Conservation (phyloP, 225 moss, liverwort and hornwort genomes). For the Rhytidiadelphus loreus region DNA sequence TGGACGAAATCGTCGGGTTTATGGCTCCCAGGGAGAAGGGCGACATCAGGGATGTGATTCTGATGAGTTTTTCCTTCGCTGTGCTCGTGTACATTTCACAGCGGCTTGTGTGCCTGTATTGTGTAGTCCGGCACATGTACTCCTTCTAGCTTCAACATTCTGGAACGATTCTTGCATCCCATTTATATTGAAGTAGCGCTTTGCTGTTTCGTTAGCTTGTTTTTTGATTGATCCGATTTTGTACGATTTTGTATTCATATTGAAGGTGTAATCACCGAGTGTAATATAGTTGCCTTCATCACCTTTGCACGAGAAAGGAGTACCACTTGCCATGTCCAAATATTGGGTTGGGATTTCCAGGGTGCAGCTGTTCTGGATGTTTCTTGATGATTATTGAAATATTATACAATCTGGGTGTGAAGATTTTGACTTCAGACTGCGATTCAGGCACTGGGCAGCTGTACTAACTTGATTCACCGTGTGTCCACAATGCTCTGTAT, state of each 20-base stretch:
- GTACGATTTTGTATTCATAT: slow-evolving; percentile 15
- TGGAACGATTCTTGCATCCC: neutral
- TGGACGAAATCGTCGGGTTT: slow-evolving; percentile 62
- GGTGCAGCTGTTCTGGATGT: neutral
- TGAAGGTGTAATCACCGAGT: slow-evolving; percentile 10
- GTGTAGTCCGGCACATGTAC: slow-evolving; percentile 38
- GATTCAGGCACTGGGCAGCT: neutral
- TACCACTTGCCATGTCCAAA: neutral
- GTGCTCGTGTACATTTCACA: slow-evolving; percentile 85
- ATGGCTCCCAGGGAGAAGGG: slow-evolving; percentile 79
- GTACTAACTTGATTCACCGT: neutral
- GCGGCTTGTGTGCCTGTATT: slow-evolving; percentile 88
- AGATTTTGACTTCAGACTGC: neutral
- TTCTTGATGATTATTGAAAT: neutral
- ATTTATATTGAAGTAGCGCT: neutral
- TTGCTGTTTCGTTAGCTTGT: neutral
- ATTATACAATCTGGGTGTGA: neutral
- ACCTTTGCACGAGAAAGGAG: neutral
- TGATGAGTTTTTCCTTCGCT: slow-evolving; percentile 90
- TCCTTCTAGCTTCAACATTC: slow-evolving; percentile 10
- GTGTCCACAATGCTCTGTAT: neutral
- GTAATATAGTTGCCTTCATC: slow-evolving; percentile 15
- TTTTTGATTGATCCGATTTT: neutral
- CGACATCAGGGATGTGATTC: slow-evolving; percentile 76
- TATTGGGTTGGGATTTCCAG: neutral